Conservation (phyloP, 106 monocot species). For the Dendrobium catenatum region DNA sequence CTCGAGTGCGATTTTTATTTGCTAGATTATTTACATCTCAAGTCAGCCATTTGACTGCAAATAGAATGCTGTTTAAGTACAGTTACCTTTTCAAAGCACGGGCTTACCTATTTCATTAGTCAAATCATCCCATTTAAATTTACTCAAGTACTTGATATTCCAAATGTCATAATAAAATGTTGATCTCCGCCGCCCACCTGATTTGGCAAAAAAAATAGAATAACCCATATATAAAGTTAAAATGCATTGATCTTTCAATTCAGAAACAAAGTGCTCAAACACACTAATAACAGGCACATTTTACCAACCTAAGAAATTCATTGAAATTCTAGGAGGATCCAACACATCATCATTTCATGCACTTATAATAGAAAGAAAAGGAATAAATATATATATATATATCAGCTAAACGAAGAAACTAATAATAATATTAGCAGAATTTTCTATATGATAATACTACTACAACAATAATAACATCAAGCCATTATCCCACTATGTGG, state of each 20-base stretch:
- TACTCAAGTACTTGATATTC: conserved; percentile 92
- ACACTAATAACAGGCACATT: not conserved
- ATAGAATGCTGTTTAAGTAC: not conserved
- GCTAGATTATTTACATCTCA: conserved; percentile 28
- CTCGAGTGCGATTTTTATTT: conserved; percentile 51
- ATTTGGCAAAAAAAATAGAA: conserved; percentile 3
- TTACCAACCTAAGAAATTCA: not conserved
- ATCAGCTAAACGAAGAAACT: not conserved
- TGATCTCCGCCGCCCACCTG: conserved; percentile 88
- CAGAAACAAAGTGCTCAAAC: not conserved
- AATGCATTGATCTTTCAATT: not conserved
- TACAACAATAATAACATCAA: no score
- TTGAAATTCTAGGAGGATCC: not conserved
- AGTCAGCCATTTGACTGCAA: not conserved
- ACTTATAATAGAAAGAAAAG: not conserved
- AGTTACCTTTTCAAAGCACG: not conserved
- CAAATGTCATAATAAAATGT: conserved; percentile 92
- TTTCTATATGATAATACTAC: not conserved
- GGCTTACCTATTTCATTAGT: conserved; percentile 68
- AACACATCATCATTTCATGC: not conserved
- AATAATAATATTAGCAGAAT: not conserved
- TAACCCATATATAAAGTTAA: not conserved
- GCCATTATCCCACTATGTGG: no score
- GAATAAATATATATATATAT: not conserved
- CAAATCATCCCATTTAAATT: conserved; percentile 98